These are phyloP conservation scores for Hibiscus syriacus DNA, from an alignment of 345 rosid genomes.

Conservation along the genomic window DNA sequence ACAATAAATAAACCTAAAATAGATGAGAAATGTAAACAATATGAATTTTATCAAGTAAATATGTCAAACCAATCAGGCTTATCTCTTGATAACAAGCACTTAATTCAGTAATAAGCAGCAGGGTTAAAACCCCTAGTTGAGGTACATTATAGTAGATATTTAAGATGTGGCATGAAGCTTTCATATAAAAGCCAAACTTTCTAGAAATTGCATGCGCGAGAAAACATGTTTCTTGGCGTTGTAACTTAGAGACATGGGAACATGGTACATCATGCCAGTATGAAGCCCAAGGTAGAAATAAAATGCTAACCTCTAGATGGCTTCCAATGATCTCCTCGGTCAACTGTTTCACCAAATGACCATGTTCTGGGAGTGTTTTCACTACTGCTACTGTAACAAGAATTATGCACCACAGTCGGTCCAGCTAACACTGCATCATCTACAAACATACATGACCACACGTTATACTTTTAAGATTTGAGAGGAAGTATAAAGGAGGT, in stretches of 20 bases:
- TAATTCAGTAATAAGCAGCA: neutral
- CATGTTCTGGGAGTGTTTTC: conserved; percentile 36
- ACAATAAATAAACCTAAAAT: neutral
- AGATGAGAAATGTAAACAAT: neutral
- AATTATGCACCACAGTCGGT: conserved; percentile 17
- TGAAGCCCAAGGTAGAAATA: conserved; percentile 3
- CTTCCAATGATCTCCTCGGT: conserved; percentile 22
- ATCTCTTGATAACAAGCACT: neutral
- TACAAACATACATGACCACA: neutral
- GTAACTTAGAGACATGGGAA: neutral
- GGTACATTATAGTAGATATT: neutral
- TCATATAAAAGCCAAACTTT: neutral
- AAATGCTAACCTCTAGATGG: conserved; percentile 40
- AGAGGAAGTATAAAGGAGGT: neutral
- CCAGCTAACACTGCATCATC: conserved; percentile 30
- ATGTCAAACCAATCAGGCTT: neutral
- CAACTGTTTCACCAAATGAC: conserved; percentile 27
- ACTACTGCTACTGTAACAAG: conserved; percentile 39
- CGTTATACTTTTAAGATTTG: neutral
- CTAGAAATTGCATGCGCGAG: neutral
- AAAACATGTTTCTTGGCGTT: neutral
- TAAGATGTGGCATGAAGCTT: neutral
- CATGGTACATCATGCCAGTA: neutral
- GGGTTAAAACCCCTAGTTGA: neutral
- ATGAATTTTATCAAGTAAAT: neutral